Conservation (phyloP, 371 early-diverging fungal genomes). For the Mortierella sp. region DNA sequence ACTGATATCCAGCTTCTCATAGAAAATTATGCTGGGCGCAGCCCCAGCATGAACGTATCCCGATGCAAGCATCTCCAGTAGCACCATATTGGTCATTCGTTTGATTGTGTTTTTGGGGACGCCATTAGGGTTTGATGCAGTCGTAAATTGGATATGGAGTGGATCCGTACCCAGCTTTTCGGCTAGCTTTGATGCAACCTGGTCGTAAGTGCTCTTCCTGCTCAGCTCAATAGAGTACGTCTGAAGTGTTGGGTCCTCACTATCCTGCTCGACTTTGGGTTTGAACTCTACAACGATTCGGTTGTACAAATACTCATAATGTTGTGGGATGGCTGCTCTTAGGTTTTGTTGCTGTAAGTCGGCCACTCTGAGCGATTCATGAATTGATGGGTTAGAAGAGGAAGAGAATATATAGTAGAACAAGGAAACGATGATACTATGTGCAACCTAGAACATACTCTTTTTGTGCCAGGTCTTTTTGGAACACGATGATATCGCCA, state of each 20-base stretch:
- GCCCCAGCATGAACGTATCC: constrained; percentile 27
- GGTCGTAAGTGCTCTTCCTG: constrained; percentile 76
- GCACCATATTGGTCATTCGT: constrained; percentile 61
- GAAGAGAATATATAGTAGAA: neutral
- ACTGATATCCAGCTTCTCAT: constrained; percentile 88
- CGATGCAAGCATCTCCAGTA: constrained; percentile 73
- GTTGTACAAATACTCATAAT: constrained; percentile 80
- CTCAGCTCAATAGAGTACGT: constrained; percentile 64
- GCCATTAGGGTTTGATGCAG: constrained; percentile 56
- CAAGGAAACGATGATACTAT: neutral
- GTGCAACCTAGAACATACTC: constrained; percentile 58
- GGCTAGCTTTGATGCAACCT: constrained; percentile 67
- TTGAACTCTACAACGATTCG: constrained; percentile 78
- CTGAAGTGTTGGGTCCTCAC: constrained; percentile 9
- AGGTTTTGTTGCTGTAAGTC: constrained; percentile 44
- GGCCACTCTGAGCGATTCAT: constrained; percentile 4
- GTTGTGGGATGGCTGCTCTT: constrained; percentile 70
- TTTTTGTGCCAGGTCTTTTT: constrained; percentile 65
- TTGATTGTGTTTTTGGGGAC: constrained; percentile 61
- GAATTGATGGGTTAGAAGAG: neutral
- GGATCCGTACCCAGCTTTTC: constrained; percentile 71
- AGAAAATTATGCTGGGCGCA: constrained; percentile 64
- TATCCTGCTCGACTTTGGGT: constrained; percentile 63
- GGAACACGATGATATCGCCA: constrained; percentile 94
- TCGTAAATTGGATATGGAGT: constrained; percentile 74